These are phyloP conservation scores for Chlorella sp. DNA, from an alignment of 139 green algal genomes.

Conservation along the genomic window DNA sequence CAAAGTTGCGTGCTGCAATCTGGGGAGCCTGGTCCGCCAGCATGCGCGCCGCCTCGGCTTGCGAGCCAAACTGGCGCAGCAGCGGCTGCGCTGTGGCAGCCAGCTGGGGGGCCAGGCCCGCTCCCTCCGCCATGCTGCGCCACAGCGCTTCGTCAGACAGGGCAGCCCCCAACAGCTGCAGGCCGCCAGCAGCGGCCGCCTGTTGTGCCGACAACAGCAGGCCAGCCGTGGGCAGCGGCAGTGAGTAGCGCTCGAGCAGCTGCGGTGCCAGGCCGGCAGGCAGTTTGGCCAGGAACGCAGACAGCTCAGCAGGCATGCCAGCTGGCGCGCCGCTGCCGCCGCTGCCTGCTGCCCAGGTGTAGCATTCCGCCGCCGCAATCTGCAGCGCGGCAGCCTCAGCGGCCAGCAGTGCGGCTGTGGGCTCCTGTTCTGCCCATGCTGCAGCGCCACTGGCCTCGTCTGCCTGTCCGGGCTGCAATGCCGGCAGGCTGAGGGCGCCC, in stretches of 20 bases:
- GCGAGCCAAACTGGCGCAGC: slow-evolving; percentile 27
- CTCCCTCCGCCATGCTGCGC: slow-evolving; percentile 12
- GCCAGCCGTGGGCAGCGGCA: neutral
- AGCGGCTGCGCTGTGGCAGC: slow-evolving; percentile 12
- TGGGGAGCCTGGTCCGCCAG: slow-evolving; percentile 1
- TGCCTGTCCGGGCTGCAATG: neutral
- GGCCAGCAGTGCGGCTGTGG: slow-evolving; percentile 31
- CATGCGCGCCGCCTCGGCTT: neutral
- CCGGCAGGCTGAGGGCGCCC: neutral
- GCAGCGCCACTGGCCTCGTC: neutral
- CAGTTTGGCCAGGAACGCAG: neutral
- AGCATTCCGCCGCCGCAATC: slow-evolving; percentile 42
- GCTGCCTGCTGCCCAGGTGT: neutral
- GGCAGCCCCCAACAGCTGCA: slow-evolving; percentile 31
- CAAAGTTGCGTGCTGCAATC: slow-evolving; percentile 18
- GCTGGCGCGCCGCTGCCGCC: neutral
- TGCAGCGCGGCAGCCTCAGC: slow-evolving; percentile 53
- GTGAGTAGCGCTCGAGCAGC: slow-evolving; percentile 40
- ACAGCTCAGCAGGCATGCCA: slow-evolving; percentile 22
- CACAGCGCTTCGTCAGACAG: slow-evolving; percentile 35
- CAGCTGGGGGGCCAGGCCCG: slow-evolving; percentile 7
- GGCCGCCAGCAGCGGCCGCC: slow-evolving; percentile 6
- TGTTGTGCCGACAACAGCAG: slow-evolving; percentile 6
- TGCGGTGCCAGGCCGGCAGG: slow-evolving; percentile 1
- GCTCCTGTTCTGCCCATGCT: neutral